phyloP scores from a whole-genome alignment of 495 filamentous ascomycete genomes.

The Penicillium chermesinum region DNA sequence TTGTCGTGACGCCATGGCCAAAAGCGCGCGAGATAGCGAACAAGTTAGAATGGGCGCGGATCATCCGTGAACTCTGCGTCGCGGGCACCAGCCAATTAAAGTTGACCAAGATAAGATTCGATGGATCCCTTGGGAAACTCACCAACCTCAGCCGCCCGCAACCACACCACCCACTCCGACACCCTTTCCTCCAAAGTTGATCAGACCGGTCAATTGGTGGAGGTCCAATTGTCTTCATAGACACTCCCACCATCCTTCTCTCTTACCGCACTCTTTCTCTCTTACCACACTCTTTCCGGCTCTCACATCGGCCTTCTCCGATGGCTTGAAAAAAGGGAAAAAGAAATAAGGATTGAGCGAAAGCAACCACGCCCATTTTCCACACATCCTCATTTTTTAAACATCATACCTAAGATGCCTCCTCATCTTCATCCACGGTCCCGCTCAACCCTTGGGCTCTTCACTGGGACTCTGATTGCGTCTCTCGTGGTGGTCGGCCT shows the following conservation, averaged over 20 bases:
- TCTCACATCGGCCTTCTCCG: slow-evolving; percentile 4
- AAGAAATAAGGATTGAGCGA: slow-evolving; percentile 13
- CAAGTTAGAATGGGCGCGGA: neutral
- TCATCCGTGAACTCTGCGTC: slow-evolving; percentile 7
- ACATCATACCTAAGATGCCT: slow-evolving; percentile 54
- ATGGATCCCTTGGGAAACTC: slow-evolving; percentile 29
- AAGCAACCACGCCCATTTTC: slow-evolving; percentile 3
- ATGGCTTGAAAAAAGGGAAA: slow-evolving; percentile 22
- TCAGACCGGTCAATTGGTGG: neutral
- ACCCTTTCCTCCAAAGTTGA: neutral
- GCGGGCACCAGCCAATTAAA: slow-evolving; percentile 27
- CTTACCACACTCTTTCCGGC: neutral
- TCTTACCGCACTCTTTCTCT: neutral
- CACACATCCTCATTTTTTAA: neutral
- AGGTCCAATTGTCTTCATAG: slow-evolving; percentile 13
- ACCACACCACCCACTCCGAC: slow-evolving; percentile 23
- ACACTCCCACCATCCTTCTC: neutral
- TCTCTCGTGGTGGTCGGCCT: slow-evolving; percentile 88
- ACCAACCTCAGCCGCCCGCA: slow-evolving; percentile 5
- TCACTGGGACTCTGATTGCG: slow-evolving; percentile 87
- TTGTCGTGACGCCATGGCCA: slow-evolving; percentile 19
- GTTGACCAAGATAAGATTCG: slow-evolving; percentile 40
- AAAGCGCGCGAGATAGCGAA: slow-evolving; percentile 2
- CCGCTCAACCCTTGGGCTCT: slow-evolving; percentile 83
- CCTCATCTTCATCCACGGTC: slow-evolving; percentile 91